phyloP scores from a whole-genome alignment of 768 basidiomycete species.

The Boletus coccyginus region DNA sequence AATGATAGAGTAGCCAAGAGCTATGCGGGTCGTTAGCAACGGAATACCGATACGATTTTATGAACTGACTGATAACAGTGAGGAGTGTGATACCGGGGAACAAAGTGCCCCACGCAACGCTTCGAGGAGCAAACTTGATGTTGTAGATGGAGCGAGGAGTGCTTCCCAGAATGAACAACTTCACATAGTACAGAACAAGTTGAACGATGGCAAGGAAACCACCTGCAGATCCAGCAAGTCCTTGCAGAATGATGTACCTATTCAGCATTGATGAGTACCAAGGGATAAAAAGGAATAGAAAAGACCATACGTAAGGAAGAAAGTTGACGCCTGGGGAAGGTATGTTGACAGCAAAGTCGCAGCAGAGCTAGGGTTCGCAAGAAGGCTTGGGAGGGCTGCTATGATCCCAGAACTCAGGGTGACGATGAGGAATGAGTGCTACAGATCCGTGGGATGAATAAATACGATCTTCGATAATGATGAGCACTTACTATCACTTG shows the following conservation, averaged over 20 bases:
- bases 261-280: background rate
- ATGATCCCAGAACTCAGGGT: constrained; percentile 84
- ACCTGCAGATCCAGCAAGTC: constrained; percentile 73
- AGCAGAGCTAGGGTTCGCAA: constrained; percentile 64
- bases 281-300: background rate
- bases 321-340: constrained; percentile 80
- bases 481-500: constrained; percentile 73
- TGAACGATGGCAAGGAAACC: constrained; percentile 78
- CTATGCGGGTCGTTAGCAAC: constrained; percentile 31
- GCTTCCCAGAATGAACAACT: constrained; percentile 80
- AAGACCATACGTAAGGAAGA: constrained; percentile 75
- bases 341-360: constrained; percentile 75
- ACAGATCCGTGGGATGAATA: constrained; percentile 5
- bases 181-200: constrained; percentile 85
- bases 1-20: constrained; percentile 82
- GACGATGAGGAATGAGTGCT: constrained; percentile 94
- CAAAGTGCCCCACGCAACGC: constrained; percentile 72
- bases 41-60: background rate
- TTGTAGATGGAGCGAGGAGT: constrained; percentile 86
- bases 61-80: constrained; percentile 70
- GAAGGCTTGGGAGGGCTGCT: constrained; percentile 59
- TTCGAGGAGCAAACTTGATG: constrained; percentile 73
- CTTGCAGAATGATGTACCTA: constrained; percentile 78
- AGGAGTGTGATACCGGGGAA: constrained; percentile 74
- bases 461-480: background rate